A percentile compares a stretch with the other conserved stretches of the same genome.
Evolutionary conservation across 331 rosid species (phyloP).

Genomic region (Malus hybrid): DNA sequence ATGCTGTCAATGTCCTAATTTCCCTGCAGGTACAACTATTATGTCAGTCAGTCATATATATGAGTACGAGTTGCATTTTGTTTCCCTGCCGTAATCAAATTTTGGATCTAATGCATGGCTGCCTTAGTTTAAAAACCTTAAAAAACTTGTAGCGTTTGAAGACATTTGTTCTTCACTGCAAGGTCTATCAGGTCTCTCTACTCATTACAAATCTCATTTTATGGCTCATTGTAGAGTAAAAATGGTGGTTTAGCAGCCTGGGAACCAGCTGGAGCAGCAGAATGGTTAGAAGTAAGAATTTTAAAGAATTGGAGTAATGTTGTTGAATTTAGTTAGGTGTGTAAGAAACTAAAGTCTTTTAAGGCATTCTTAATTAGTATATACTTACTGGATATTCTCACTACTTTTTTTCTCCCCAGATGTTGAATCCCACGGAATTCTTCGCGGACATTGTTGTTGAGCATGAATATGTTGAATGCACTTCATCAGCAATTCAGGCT

Average conservation of each 20-base stretch:
- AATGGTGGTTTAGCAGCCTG: conserved; percentile 33
- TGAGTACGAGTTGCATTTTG: no score
- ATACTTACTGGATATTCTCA: neutral
- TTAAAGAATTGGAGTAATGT: neutral
- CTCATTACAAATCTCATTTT: neutral
- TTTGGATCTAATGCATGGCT: no score
- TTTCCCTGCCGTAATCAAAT: no score
- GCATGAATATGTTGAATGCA: neutral
- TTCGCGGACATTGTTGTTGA: conserved; percentile 41
- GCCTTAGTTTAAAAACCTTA: neutral
- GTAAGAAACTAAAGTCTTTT: neutral
- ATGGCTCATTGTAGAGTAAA: conserved; percentile 35
- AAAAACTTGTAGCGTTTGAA: neutral
- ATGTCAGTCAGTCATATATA: no score
- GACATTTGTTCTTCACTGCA: no score
- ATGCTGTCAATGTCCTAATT: conserved; percentile 56
- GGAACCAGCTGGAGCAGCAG: no score
- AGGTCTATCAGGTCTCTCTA: neutral
- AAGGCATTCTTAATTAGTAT: neutral
- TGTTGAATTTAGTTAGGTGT: neutral
- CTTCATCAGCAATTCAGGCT: no score
- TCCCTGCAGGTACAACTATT: conserved; percentile 18
- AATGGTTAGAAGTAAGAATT: no score
- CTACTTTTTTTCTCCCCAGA: conserved; percentile 14
- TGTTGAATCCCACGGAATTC: conserved; percentile 59